Evolutionary conservation across 768 basidiomycete genomes (phyloP), one percentile per base, ranked within the genome.

Genomic region (Lenzites betulinus): DNA sequence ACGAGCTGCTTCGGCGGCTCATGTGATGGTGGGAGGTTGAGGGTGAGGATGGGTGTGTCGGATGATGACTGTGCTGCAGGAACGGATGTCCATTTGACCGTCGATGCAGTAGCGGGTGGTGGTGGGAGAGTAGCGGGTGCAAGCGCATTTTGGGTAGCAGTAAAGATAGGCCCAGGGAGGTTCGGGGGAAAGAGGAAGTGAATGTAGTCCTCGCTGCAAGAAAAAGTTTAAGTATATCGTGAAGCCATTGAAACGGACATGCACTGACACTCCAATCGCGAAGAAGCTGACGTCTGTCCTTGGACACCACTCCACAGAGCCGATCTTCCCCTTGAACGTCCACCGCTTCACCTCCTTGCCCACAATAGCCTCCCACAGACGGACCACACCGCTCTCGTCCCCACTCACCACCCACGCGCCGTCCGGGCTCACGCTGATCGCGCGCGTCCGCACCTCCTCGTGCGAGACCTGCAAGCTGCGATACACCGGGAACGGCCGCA

Each of bases 401-500:
- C 95, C 97, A 58, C 92, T 95, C 38, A 90, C 83, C 8, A 87
- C 88, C 95, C 96, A 99, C 41, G 83, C 85, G 39, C 95, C 95
- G 63, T 93, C 89, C 8, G 95, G 91, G 70, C 94, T 95, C 55
- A 92, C 74, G 55, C 86, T 86, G 49, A 93, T 71, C 66, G 88
- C 87, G 57, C 96, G 81, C 30, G 87, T 89, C 35, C 90, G 83
- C 38, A 83, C 80, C 22, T 79, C 80, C 1, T 81, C 73, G 71
- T 97, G 96, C 16, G 76, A 69, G 66, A 93, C 88, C 64, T 78
- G 78, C 58, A 98, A 79, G 42, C 88, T 86, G 60, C 81, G 83
- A 69, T 95, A 92, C 58, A 84, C 90, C 7, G 97, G 97, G 89
- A 98, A 99, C 2, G 97, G 97, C 56, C 87, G 88, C 51, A 99